These are phyloP conservation scores for Mortierella sp. DNA, from an alignment of 371 early-diverging fungal genomes.

Conservation along the genomic window DNA sequence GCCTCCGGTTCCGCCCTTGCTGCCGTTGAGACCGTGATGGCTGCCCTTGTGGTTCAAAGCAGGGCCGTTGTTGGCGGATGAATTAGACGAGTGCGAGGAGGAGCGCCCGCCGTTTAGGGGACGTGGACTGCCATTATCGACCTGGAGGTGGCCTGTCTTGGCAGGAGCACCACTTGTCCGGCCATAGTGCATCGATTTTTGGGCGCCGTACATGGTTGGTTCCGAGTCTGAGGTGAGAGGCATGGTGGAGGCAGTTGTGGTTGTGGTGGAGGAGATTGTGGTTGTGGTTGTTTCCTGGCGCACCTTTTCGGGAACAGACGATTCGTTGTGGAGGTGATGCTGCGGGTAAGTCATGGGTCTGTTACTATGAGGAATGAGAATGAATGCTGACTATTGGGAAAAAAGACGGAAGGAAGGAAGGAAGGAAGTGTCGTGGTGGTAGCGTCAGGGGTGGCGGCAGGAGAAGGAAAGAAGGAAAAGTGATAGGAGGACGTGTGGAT, in stretches of 20 bases:
- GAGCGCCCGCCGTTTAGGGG: constrained; percentile 29
- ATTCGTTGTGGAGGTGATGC: constrained; percentile 28
- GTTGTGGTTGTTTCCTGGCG: constrained; percentile 57
- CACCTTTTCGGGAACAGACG: constrained; percentile 42
- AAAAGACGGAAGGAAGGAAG: background rate
- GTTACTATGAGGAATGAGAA: constrained; percentile 6
- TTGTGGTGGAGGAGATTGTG: constrained; percentile 43
- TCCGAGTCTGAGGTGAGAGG: constrained; percentile 52
- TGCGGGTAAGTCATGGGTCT: constrained; percentile 48
- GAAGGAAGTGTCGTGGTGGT: background rate
- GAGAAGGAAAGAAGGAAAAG: constrained; percentile 5
- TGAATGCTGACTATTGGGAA: background rate
- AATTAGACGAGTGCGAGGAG: constrained; percentile 43
- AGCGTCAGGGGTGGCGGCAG: background rate
- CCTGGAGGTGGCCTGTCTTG: constrained; percentile 24
- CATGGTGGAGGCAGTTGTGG: constrained; percentile 47
- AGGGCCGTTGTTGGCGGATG: constrained; percentile 21
- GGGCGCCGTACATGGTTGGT: constrained; percentile 30
- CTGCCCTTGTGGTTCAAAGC: constrained; percentile 21
- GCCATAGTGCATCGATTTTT: constrained; percentile 31
- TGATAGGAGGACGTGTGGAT: background rate
- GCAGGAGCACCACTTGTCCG: constrained; percentile 19
- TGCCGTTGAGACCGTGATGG: background rate
- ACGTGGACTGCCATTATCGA: constrained; percentile 21
- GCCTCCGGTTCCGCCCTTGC: background rate